Conservation (phyloP, 2,329 filamentous ascomycete species). For the Pestalotiopsis sp. region DNA sequence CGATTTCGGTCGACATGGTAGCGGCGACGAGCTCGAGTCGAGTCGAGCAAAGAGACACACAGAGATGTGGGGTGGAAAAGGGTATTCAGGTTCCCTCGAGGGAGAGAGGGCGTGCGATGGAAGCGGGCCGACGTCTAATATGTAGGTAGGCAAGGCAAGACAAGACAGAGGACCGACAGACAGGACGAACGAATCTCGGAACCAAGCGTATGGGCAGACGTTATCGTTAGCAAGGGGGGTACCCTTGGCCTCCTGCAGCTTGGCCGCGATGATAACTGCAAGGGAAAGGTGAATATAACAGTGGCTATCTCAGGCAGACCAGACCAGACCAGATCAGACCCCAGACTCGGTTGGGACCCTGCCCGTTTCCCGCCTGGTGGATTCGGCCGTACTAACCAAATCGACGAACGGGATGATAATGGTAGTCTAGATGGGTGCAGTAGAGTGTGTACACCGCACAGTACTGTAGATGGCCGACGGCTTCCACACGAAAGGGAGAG, state of each 20-base stretch:
- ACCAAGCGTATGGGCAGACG: background rate
- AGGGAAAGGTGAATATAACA: background rate
- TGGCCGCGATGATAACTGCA: background rate
- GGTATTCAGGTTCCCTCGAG: background rate
- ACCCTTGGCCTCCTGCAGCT: background rate
- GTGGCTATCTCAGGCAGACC: background rate
- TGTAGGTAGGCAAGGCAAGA: background rate
- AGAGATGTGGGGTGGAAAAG: background rate
- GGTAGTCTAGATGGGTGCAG: background rate
- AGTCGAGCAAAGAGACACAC: background rate
- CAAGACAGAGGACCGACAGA: background rate
- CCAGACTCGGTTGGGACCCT: background rate
- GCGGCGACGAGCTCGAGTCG: background rate
- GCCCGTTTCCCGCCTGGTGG: background rate
- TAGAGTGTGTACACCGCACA: background rate
- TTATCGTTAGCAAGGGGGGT: background rate
- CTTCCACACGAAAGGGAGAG: background rate
- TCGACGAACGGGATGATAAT: background rate
- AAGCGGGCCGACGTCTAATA: background rate
- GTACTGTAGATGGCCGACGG: too few species aligned
- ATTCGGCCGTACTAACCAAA: background rate
- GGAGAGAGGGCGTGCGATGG: background rate
- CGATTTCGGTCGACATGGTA: slow-evolving; percentile 7
- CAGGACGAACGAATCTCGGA: background rate
- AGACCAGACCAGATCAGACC: background rate